phyloP scores from a whole-genome alignment of 495 filamentous ascomycete genomes.

The Penicillium canescens region DNA sequence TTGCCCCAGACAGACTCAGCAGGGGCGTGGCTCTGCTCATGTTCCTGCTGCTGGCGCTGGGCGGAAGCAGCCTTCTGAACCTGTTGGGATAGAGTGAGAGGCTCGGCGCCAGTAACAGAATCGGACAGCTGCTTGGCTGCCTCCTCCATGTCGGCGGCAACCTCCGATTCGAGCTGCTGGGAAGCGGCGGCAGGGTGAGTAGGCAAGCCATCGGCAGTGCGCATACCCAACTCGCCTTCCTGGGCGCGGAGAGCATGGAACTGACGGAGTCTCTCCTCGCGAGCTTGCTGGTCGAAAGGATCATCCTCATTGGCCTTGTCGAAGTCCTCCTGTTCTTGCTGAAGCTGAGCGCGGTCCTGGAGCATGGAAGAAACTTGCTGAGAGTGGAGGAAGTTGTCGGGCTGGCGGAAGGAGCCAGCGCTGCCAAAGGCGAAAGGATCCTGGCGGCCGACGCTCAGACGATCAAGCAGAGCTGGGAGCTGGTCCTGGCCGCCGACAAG shows the following conservation, averaged over 20 bases:
- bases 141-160: conserved; percentile 22
- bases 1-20: conserved; percentile 62
- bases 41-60: conserved; percentile 59
- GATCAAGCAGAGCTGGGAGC: conserved; percentile 59
- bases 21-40: conserved; percentile 40
- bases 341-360: conserved; percentile 60
- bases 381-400: conserved; percentile 52
- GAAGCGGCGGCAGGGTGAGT: conserved; percentile 37
- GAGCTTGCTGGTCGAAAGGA: conserved; percentile 51
- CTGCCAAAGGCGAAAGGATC: conserved; percentile 55
- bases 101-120: conserved; percentile 26
- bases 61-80: conserved; percentile 76
- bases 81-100: conserved; percentile 79
- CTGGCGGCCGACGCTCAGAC: conserved; percentile 55
- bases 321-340: conserved; percentile 64
- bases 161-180: conserved; percentile 26
- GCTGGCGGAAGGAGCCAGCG: conserved; percentile 53
- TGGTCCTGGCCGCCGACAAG: conserved; percentile 58
- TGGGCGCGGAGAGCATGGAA: conserved; percentile 62
- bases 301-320: conserved; percentile 48
- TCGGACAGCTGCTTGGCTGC: conserved; percentile 18
- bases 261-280: conserved; percentile 61
- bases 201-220: conserved; percentile 42
- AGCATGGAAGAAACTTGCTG: conserved; percentile 62
- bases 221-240: conserved; percentile 47